These are phyloP conservation scores for Neurospora tetrasperma DNA, from an alignment of 495 filamentous ascomycete genomes.

Conservation along the genomic window DNA sequence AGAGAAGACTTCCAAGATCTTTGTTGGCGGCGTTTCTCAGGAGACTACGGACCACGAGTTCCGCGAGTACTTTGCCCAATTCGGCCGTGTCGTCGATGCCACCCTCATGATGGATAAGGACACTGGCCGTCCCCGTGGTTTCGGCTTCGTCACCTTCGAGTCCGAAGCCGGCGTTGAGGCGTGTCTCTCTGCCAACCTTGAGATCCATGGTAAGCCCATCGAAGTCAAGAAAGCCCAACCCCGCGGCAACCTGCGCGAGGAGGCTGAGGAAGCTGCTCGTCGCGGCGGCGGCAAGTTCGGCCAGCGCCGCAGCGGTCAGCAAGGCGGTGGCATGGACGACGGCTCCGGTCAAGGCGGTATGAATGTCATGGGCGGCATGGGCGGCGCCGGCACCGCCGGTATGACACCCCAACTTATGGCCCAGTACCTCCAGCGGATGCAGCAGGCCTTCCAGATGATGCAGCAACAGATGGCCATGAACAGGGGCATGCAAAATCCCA, in stretches of 20 bases:
- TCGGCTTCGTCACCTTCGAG: constrained; percentile 99
- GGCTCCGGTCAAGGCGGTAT: background rate
- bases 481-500: constrained; percentile 52
- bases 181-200: constrained; percentile 65
- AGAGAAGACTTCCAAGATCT: constrained; percentile 95
- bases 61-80: constrained; percentile 91
- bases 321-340: constrained; percentile 4
- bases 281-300: constrained; percentile 38
- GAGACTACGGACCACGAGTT: constrained; percentile 94
- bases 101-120: constrained; percentile 99
- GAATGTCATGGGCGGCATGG: constrained; percentile 21
- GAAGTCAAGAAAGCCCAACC: constrained; percentile 98
- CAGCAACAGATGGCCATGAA: constrained; percentile 70
- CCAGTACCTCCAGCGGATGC: constrained; percentile 94
- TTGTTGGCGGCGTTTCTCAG: constrained; percentile 94
- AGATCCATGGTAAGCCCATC: constrained; percentile 89
- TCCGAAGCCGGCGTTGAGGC: constrained; percentile 91
- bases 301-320: constrained; percentile 24
- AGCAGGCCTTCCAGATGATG: constrained; percentile 91
- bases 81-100: constrained; percentile 90
- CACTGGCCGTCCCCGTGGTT: constrained; percentile 87
- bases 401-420: constrained; percentile 97
- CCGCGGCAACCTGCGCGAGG: constrained; percentile 85
- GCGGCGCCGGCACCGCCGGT: constrained; percentile 38
- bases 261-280: constrained; percentile 67